Conservation (phyloP, 2,329 filamentous ascomycete genomes). For the Pseudocercospora musae region DNA sequence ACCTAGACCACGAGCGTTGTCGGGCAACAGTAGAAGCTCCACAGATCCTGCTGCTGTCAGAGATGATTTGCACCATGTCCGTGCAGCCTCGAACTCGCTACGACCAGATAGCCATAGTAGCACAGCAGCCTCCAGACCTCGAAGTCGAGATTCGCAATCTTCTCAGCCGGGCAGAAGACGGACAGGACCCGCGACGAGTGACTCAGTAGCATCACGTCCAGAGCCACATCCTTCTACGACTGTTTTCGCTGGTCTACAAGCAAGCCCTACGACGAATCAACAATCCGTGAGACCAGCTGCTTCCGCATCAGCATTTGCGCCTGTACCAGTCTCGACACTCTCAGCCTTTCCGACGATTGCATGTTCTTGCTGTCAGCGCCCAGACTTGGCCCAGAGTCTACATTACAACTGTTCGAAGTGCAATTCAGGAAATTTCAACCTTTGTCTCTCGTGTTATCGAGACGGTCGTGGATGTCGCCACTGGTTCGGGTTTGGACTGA, state of each 20-base stretch:
- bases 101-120: slow-evolving; percentile 5
- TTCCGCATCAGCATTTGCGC: slow-evolving; percentile 30
- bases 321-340: slow-evolving; percentile 46
- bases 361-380: slow-evolving; percentile 67
- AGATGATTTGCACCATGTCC: slow-evolving; percentile 17
- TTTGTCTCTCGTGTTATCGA: slow-evolving; percentile 80
- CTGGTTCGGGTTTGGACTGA: slow-evolving; percentile 83
- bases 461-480: slow-evolving; percentile 71
- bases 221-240: slow-evolving; percentile 4
- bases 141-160: slow-evolving; percentile 8
- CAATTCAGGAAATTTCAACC: slow-evolving; percentile 66
- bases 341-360: slow-evolving; percentile 57
- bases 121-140: not conserved
- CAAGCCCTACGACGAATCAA: slow-evolving; percentile 10
- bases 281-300: slow-evolving; percentile 22
- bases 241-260: slow-evolving; percentile 16
- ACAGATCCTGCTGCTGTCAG: slow-evolving; percentile 37
- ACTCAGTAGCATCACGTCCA: not conserved
- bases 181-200: not conserved
- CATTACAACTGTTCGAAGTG: slow-evolving; percentile 81
- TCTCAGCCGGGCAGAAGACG: slow-evolving; percentile 5
- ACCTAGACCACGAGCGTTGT: slow-evolving; percentile 36
- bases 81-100: slow-evolving; percentile 17
- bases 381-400: slow-evolving; percentile 77
- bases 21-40: slow-evolving; percentile 44